Conservation (phyloP, 345 rosid species). For the Erodium maritimum region DNA sequence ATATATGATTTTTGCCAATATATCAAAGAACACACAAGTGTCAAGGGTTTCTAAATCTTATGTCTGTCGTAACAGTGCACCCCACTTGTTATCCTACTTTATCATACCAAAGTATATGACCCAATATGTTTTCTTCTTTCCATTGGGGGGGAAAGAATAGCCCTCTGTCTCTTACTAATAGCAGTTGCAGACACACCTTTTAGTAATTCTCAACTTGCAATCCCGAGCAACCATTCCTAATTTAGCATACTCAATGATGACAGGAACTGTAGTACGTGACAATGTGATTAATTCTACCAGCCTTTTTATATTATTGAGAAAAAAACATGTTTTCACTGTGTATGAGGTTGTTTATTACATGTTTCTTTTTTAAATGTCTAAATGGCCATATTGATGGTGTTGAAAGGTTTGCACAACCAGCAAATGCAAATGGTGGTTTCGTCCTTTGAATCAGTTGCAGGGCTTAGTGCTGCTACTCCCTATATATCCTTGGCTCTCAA, state of each 20-base stretch:
- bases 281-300: background rate
- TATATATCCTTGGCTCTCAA: slow-evolving; percentile 36
- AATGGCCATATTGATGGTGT: background rate
- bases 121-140: slow-evolving; percentile 9
- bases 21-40: no score
- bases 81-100: slow-evolving; percentile 12
- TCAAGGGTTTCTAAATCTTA: slow-evolving; percentile 1
- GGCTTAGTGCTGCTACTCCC: slow-evolving; percentile 46
- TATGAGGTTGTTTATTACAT: background rate
- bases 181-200: no score
- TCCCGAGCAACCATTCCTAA: no score
- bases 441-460: slow-evolving; percentile 50
- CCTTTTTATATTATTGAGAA: background rate
- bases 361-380: background rate
- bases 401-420: slow-evolving; percentile 44
- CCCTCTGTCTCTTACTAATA: no score
- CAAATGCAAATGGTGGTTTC: slow-evolving; percentile 68
- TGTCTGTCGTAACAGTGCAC: slow-evolving; percentile 12
- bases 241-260: background rate
- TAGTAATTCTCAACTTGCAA: no score
- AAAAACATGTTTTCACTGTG: background rate
- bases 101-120: background rate
- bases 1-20: no score
- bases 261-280: background rate
- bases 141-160: background rate